Percentiles rank a stretch among this genome's conserved stretches.
These are phyloP conservation scores for Penicillium psychrofluorescens DNA, from an alignment of 495 filamentous ascomycete species.

Conservation along the genomic window DNA sequence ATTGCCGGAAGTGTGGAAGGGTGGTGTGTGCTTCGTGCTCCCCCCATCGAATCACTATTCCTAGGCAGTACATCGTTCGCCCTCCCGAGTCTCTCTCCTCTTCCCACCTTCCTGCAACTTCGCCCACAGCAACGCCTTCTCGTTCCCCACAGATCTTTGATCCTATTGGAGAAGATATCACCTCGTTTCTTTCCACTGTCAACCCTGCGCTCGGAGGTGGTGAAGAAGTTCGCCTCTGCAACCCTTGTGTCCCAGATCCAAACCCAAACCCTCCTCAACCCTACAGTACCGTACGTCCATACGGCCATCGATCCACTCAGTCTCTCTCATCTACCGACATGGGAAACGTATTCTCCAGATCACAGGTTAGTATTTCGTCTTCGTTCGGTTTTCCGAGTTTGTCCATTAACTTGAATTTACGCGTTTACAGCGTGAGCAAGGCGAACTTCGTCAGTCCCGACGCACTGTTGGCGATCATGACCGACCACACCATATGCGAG, in stretches of 20 bases:
- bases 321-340: conserved; percentile 15
- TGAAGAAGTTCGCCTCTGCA: conserved; percentile 84
- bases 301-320: conserved; percentile 17
- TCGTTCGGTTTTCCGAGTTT: neutral
- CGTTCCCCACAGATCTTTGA: conserved; percentile 25
- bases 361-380: conserved; percentile 5
- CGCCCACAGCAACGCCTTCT: conserved; percentile 8
- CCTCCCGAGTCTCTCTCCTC: conserved; percentile 45
- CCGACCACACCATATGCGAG: neutral
- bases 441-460: conserved; percentile 11
- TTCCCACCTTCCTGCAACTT: conserved; percentile 16
- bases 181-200: conserved; percentile 13
- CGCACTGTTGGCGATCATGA: conserved; percentile 3
- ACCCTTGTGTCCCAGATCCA: conserved; percentile 90
- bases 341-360: neutral
- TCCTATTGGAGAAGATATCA: conserved; percentile 32
- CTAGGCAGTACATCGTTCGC: conserved; percentile 84
- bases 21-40: conserved; percentile 91
- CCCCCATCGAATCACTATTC: conserved; percentile 91
- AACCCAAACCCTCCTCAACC: conserved; percentile 56
- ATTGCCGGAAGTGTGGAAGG: conserved; percentile 93
- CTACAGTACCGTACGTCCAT: conserved; percentile 18
- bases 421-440: neutral
- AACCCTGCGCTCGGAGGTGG: conserved; percentile 65
- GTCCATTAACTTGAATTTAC: neutral